Evolutionary conservation across 2,329 filamentous ascomycete genomes (phyloP).

Genomic region (Zelopaecilomyces penicillatus): DNA sequence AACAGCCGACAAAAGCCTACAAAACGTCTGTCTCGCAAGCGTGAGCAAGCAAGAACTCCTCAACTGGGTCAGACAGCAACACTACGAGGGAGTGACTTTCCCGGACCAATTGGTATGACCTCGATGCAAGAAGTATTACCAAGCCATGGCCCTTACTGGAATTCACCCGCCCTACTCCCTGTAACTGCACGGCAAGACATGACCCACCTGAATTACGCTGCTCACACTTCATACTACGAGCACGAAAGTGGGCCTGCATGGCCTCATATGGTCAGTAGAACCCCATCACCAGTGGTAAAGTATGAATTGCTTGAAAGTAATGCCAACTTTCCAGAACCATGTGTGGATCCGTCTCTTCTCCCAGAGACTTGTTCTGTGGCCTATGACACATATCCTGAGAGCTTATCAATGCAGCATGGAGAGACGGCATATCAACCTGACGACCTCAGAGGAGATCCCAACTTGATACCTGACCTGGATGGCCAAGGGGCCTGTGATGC

Average conservation of each 20-base stretch:
- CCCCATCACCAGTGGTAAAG: not conserved
- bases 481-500: slow-evolving; percentile 14
- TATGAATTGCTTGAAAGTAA: not conserved
- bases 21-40: not conserved
- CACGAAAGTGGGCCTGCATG: not conserved
- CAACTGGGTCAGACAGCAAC: not conserved
- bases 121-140: not conserved
- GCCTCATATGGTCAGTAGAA: not conserved
- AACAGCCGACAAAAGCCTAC: not conserved
- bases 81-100: not conserved
- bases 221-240: not conserved
- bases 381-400: not conserved
- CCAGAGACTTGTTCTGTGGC: not conserved
- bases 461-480: slow-evolving; percentile 11
- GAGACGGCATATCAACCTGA: not conserved
- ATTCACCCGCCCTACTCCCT: not conserved
- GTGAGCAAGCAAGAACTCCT: not conserved
- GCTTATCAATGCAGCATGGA: not conserved
- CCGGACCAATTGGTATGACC: not conserved
- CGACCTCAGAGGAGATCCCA: not conserved
- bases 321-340: not conserved
- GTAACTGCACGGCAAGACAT: not conserved
- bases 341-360: slow-evolving; percentile 10
- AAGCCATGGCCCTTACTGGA: not conserved
- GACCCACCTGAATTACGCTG: not conserved